Percentiles rank a stretch among this genome's conserved stretches.
Conservation (phyloP, 495 filamentous ascomycete genomes). For the Cairneyella variabilis region DNA sequence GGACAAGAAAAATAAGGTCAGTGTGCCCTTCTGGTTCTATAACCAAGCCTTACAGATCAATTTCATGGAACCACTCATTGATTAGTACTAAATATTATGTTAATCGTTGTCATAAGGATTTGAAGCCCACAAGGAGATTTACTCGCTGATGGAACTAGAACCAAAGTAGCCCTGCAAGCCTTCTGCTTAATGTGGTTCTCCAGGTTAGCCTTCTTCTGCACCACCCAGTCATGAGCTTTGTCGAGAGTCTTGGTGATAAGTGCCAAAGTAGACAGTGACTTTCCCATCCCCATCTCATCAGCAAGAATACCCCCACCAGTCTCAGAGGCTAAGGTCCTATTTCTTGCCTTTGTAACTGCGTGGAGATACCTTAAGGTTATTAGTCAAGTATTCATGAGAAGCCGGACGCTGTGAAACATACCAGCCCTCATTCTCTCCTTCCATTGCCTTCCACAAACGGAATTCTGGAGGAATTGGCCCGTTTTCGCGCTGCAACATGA, state of each 20-base stretch:
- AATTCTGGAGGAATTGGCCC: constrained; percentile 27
- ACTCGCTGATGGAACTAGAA: constrained; percentile 8
- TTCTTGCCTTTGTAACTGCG: constrained; percentile 4
- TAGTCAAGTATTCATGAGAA: not conserved
- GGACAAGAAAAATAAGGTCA: not conserved
- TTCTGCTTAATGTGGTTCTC: constrained; percentile 1
- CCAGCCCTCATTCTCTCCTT: constrained; percentile 6
- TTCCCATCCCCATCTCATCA: constrained; percentile 95
- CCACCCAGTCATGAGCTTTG: not conserved
- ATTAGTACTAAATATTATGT: not conserved
- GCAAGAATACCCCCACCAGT: constrained; percentile 70
- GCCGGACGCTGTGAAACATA: not conserved
- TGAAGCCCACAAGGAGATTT: not conserved
- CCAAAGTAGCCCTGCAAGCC: constrained; percentile 5
- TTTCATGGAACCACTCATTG: constrained; percentile 1
- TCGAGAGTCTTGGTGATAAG: constrained; percentile 49
- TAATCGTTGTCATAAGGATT: not conserved
- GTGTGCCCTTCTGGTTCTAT: not conserved
- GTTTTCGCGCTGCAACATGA: constrained; percentile 34
- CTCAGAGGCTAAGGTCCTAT: not conserved
- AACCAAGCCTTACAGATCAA: not conserved
- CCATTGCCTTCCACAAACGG: constrained; percentile 22
- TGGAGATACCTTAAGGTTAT: constrained; percentile 6
- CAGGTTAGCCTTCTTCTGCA: not conserved
- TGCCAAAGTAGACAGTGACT: constrained; percentile 82